Conservation (phyloP, 805 yeast genomes). For the Saccharomycopsis microspora region DNA sequence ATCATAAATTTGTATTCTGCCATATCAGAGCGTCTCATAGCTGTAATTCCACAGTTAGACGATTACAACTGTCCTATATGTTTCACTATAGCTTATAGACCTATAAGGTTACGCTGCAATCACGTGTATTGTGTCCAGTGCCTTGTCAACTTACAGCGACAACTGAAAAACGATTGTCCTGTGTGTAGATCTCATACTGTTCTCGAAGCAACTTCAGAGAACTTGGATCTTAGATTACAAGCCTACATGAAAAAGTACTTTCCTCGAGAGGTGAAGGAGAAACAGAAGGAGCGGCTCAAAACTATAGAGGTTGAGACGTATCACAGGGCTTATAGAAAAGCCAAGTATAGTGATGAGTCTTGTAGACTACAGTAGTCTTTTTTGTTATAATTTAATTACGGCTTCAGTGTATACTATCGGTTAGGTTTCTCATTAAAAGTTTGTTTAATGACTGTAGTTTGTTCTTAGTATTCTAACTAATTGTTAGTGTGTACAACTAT, state of each 20-base stretch:
- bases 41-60: constrained; percentile 59
- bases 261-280: constrained; percentile 56
- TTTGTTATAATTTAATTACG: not conserved
- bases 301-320: constrained; percentile 34
- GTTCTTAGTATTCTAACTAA: no score
- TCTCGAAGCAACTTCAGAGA: constrained; percentile 43
- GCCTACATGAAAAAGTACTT: constrained; percentile 45
- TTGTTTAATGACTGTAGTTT: no score
- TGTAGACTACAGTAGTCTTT: not conserved
- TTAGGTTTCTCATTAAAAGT: no score
- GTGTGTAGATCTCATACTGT: constrained; percentile 46
- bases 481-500: no score
- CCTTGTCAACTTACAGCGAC: constrained; percentile 53
- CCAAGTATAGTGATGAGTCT: not conserved
- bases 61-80: constrained; percentile 72
- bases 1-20: constrained; percentile 44
- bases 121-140: constrained; percentile 70
- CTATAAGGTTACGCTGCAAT: constrained; percentile 50
- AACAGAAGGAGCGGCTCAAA: constrained; percentile 41
- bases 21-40: constrained; percentile 41
- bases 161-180: constrained; percentile 45
- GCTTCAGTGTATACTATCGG: not conserved
- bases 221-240: constrained; percentile 45
- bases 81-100: constrained; percentile 58
- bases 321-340: constrained; percentile 18